Evolutionary conservation across 2,329 filamentous ascomycete species (phyloP).

Genomic region (Cladosporium halotolerans): DNA sequence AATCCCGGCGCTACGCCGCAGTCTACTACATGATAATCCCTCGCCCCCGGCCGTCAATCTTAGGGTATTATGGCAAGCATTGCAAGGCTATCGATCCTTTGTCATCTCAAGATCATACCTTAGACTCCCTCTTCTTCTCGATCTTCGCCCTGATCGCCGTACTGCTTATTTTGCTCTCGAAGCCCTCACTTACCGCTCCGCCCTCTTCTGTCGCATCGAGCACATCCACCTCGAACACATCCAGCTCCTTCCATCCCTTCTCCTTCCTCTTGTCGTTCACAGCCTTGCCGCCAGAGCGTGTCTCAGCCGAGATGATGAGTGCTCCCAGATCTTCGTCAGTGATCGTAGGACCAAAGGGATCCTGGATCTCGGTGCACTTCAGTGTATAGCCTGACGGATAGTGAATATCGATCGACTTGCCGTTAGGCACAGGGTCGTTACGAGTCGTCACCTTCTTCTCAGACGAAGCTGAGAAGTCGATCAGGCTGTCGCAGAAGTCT

Average conservation of each 20-base stretch:
- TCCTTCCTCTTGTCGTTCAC: constrained; percentile 78
- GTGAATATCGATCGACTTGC: constrained; percentile 48
- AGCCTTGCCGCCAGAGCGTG: constrained; percentile 70
- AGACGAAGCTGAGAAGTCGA: constrained; percentile 44
- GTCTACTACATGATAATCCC: too few species aligned
- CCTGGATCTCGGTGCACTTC: constrained; percentile 77
- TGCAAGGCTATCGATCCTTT: too few species aligned
- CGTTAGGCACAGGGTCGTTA: constrained; percentile 42
- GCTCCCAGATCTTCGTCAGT: constrained; percentile 71
- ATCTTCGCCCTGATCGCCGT: constrained; percentile 58
- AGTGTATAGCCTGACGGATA: constrained; percentile 61
- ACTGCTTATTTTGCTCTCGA: constrained; percentile 83
- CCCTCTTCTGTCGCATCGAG: constrained; percentile 57
- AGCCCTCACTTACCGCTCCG: constrained; percentile 47
- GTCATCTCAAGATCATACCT: background rate
- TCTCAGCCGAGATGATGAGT: constrained; percentile 83
- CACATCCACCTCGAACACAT: constrained; percentile 85
- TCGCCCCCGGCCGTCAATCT: too few species aligned
- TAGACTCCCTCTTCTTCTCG: constrained; percentile 4
- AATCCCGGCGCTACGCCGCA: too few species aligned
- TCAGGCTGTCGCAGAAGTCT: constrained; percentile 59
- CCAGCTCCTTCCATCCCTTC: constrained; percentile 68
- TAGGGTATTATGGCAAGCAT: too few species aligned
- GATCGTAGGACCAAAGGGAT: constrained; percentile 86
- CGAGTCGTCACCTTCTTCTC: constrained; percentile 29